Percentiles rank a stretch among this genome's conserved stretches.
phyloP scores from a whole-genome alignment of 495 filamentous ascomycete species.

The Aspergillus taichungensis region DNA sequence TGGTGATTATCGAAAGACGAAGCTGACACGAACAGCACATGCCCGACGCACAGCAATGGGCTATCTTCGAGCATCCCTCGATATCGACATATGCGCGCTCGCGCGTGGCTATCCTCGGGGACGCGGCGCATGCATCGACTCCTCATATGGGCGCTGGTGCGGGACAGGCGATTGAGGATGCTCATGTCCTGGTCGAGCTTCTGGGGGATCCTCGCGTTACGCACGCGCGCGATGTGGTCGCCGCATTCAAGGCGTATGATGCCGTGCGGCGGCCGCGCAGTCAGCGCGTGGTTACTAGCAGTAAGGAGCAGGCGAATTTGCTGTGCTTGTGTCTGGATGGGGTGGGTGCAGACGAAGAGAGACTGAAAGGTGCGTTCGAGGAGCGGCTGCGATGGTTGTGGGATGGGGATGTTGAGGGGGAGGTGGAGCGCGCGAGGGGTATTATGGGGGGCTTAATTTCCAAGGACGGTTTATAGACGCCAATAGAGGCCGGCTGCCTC shows the following conservation, averaged over 20 bases:
- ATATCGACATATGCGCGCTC: slow-evolving; percentile 46
- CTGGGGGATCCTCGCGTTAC: slow-evolving; percentile 33
- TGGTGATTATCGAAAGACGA: neutral
- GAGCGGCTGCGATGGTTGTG: slow-evolving; percentile 45
- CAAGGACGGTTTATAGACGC: no score
- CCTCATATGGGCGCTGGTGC: slow-evolving; percentile 64
- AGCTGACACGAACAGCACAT: slow-evolving; percentile 20
- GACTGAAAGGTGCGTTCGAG: slow-evolving; percentile 32
- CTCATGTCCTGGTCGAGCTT: slow-evolving; percentile 49
- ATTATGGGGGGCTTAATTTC: slow-evolving; percentile 4
- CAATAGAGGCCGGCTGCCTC: no score
- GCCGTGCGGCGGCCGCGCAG: slow-evolving; percentile 44
- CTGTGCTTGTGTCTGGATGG: slow-evolving; percentile 35
- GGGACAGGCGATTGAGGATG: slow-evolving; percentile 62
- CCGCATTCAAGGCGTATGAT: slow-evolving; percentile 57
- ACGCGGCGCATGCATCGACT: slow-evolving; percentile 62
- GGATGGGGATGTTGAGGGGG: slow-evolving; percentile 26
- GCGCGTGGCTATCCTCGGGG: slow-evolving; percentile 51
- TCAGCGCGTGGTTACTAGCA: slow-evolving; percentile 41
- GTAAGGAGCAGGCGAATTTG: slow-evolving; percentile 34
- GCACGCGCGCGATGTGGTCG: slow-evolving; percentile 13
- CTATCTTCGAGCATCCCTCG: slow-evolving; percentile 52
- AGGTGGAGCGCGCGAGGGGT: slow-evolving; percentile 17
- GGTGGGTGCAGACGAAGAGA: slow-evolving; percentile 33
- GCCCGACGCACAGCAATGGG: slow-evolving; percentile 48